phyloP scores from a whole-genome alignment of 164 flowering plant genomes.

The Liquidambar formosana region DNA sequence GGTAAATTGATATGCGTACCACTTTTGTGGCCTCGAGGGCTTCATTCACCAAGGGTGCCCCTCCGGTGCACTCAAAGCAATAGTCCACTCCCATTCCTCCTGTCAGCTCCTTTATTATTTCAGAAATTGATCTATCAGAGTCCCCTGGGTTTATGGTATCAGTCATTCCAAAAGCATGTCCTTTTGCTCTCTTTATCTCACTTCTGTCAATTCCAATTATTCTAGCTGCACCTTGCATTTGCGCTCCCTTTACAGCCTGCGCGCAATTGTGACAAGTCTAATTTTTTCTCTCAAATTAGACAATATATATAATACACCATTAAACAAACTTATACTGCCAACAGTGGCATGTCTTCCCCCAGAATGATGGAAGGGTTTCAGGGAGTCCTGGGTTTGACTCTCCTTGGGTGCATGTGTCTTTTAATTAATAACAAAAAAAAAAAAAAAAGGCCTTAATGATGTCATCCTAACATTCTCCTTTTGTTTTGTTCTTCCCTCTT shows the following conservation, averaged over 20 bases:
- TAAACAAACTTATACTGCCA: no score
- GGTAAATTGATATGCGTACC: slow-evolving; percentile 20
- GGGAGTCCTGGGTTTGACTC: no score
- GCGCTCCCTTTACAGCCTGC: slow-evolving; percentile 43
- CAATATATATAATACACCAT: no score
- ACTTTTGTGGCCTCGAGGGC: slow-evolving; percentile 37
- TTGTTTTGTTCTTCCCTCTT: no score
- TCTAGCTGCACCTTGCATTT: slow-evolving; percentile 37
- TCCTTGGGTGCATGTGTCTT: no score
- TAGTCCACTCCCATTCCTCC: slow-evolving; percentile 55
- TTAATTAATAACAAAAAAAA: no score
- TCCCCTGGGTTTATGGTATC: slow-evolving; percentile 44
- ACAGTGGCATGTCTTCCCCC: no score
- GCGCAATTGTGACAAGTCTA: no score
- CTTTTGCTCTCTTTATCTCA: slow-evolving; percentile 31
- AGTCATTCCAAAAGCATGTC: slow-evolving; percentile 44
- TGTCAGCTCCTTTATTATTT: slow-evolving; percentile 38
- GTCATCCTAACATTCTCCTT: no score
- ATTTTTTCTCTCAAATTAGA: no score
- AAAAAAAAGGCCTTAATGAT: no score
- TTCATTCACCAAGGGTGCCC: slow-evolving; percentile 27
- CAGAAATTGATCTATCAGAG: slow-evolving; percentile 27
- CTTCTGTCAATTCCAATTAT: slow-evolving; percentile 51
- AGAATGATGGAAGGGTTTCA: no score
- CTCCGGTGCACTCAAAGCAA: slow-evolving; percentile 53